Conservation (phyloP, 2,329 filamentous ascomycete species). For the Pseudogymnoascus pannorum region DNA sequence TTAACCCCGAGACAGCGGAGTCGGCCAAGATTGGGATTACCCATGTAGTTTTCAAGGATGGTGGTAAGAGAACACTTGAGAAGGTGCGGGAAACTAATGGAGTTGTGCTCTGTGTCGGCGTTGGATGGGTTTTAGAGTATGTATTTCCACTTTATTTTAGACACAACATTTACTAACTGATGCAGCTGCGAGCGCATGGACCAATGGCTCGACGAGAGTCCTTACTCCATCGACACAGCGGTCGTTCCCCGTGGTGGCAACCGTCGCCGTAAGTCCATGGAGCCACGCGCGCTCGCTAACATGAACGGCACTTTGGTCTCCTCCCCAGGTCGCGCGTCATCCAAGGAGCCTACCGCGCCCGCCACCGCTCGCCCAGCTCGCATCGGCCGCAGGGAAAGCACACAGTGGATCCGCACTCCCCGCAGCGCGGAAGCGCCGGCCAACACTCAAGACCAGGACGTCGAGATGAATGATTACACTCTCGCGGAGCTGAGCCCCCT, state of each 20-base stretch:
- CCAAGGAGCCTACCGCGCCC: conserved; percentile 27
- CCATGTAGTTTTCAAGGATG: conserved; percentile 87
- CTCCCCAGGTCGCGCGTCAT: conserved; percentile 23
- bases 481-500: conserved; percentile 24
- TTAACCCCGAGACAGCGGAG: conserved; percentile 20
- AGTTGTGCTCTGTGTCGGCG: conserved; percentile 76
- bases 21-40: conserved; percentile 63
- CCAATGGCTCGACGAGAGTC: conserved; percentile 65
- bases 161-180: conserved; percentile 26
- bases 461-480: conserved; percentile 18
- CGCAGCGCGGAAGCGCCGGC: conserved; percentile 11
- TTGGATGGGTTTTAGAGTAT: conserved; percentile 84
- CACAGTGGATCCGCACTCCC: conserved; percentile 29
- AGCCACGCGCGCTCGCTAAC: conserved; percentile 63
- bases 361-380: conserved; percentile 21
- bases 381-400: conserved; percentile 23
- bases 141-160: conserved; percentile 29
- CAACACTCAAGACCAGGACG: conserved; percentile 14
- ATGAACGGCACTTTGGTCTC: conserved; percentile 55
- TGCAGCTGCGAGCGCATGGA: conserved; percentile 67
- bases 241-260: conserved; percentile 62
- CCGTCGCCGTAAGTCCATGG: conserved; percentile 73
- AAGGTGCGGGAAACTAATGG: conserved; percentile 68
- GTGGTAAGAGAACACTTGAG: conserved; percentile 70
- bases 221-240: conserved; percentile 62